Evolutionary conservation across 805 yeast genomes (phyloP), one percentile per base, ranked within the genome.

Genomic region (Myxozyma monticola): DNA sequence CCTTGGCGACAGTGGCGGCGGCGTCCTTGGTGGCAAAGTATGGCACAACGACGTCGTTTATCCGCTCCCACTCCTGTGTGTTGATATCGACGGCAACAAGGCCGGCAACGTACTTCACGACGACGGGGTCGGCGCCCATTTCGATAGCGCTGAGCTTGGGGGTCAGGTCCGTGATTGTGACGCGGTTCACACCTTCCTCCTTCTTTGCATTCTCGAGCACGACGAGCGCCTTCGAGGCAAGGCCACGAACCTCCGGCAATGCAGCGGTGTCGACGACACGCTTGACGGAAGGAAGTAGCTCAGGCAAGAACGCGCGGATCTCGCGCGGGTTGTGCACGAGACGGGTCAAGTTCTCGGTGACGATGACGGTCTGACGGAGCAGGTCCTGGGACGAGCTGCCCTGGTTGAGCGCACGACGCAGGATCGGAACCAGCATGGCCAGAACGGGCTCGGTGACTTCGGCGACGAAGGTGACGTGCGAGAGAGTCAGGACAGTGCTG

Each of bases 381-480:
- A 91, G 95, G 67, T 91, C 98, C 72, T 93, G 96, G 17, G 97
- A 85, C 0, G 96, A 84, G 1, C 77, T 70, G 10, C 52, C 54
- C 34, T 91, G 80, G 74, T 85, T 80, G 64, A 91, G 76, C 2
- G 98, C 91, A 68, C 90, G 88, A 66, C 82, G 89, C 63, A 91
- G 78, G 60, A 90, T 90, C 40, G 99, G 99, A 39, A 88, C 97
- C 64, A 91, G 76, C 49, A 91, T 72, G 7, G 98, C 80, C 61
- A 91, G 76, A 3, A 95, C 95, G 4, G 98, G 95, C 73, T 90
- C 98, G 14, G 97, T 93, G 57, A 91, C 99, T 73, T 93, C 99
- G 40, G 99, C 96, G 42, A 91, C 98, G 68, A 91, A 91, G 0
- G 99, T 93, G 47, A 91, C 97, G 35, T 95, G 85, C 2, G 96